Conservation (phyloP, 2,329 filamentous ascomycete species). For the Exophiala aquamarina region DNA sequence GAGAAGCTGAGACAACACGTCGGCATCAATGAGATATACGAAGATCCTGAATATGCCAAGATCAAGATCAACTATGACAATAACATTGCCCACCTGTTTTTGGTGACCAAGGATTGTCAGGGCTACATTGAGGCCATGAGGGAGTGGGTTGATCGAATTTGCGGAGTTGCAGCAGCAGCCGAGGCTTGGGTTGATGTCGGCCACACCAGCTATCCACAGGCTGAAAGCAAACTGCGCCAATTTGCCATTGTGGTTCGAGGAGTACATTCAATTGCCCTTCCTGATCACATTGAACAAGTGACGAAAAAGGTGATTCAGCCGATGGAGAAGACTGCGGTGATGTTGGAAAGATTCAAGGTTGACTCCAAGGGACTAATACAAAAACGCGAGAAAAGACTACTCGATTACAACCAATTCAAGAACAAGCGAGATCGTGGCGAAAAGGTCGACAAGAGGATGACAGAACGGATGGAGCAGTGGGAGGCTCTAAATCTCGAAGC, state of each 20-base stretch:
- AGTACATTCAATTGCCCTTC: slow-evolving; percentile 76
- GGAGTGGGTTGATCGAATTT: slow-evolving; percentile 76
- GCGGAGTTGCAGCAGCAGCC: slow-evolving; percentile 77
- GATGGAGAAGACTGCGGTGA: slow-evolving; percentile 16
- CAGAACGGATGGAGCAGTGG: slow-evolving; percentile 84
- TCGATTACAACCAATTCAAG: slow-evolving; percentile 82
- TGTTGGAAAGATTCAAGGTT: slow-evolving; percentile 26
- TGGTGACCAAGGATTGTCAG: slow-evolving; percentile 91
- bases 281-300: slow-evolving; percentile 69
- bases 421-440: slow-evolving; percentile 77
- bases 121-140: slow-evolving; percentile 82
- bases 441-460: slow-evolving; percentile 81
- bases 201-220: slow-evolving; percentile 73
- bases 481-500: slow-evolving; percentile 87
- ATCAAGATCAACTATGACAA: slow-evolving; percentile 85
- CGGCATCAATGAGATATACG: slow-evolving; percentile 64
- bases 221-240: slow-evolving; percentile 91
- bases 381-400: slow-evolving; percentile 87
- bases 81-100: slow-evolving; percentile 87
- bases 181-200: slow-evolving; percentile 73
- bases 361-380: slow-evolving; percentile 81
- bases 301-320: slow-evolving; percentile 11
- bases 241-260: slow-evolving; percentile 87
- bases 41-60: slow-evolving; percentile 79
- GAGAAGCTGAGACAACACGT: slow-evolving; percentile 78